Base-by-base conservation (phyloP, 164 flowering plant genomes). In the Dillenia suffruticosa region DNA sequence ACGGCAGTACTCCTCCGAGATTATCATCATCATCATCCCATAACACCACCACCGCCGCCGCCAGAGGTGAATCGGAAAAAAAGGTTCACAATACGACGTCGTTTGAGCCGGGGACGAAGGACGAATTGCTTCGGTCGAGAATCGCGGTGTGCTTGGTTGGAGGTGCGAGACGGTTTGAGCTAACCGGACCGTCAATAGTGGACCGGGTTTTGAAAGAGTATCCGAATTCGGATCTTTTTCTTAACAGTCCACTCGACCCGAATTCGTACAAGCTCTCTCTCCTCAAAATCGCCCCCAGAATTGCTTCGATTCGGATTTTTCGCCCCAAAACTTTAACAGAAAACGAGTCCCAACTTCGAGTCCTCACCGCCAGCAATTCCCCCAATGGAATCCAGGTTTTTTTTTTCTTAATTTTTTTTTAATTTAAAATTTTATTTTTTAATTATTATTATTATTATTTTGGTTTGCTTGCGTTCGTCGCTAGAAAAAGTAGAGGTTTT, bases 121-220 rank as follows among this genome's bases (percentile, higher is more conserved):
- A 52, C 8, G 80, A 62, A 60, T 63, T 82, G 73, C n/a, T 54
- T 8, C 66, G 76, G 70, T 71, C 96, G 51, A 82, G 81, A 58
- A 83, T 94, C 6, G 99, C 97, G 56, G 82, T 94, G 51, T 94
- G 97, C 63, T 72, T 91, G 69, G 97, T 91, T 3, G 99, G 99
- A 9, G 97, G 97, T 0, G 99, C 97, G 5, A 63, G 99, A 76
- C 68, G 97, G 66, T 94, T 94, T 73, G 99, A 91, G 74, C 90
- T 94, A 13, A 89, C 99, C 0, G 96, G 99, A 12, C 94, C 97
- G 10, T 88, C 97, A 16, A 82, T 94, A 3, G 26, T 91, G 45
- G 73, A 91, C 64, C 81, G 72, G 47, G 62, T 94, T 49, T 73
- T 94, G 0, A 61, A 70, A 1, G 81, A 64, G 44, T 87, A 82